Percentiles rank a stretch among this genome's conserved stretches.
Evolutionary conservation across 305 asterid species (phyloP).

Genomic region (Fraxinus ornus): DNA sequence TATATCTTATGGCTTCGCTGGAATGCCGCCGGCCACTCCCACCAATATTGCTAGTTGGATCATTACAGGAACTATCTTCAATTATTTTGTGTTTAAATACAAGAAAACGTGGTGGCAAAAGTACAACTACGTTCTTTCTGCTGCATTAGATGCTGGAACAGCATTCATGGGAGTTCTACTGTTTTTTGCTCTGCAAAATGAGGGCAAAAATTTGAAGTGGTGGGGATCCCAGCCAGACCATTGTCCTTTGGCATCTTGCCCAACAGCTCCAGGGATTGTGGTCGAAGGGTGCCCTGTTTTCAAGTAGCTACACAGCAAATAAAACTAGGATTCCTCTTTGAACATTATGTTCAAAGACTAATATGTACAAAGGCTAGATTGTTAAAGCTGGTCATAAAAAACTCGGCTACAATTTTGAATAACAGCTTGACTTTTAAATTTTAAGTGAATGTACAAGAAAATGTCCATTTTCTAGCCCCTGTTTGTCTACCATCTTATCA

Average conservation of each 20-base stretch:
- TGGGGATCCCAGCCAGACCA: slow-evolving; percentile 91
- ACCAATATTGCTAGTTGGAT: slow-evolving; percentile 97
- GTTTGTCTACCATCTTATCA: no score
- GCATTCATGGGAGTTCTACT: slow-evolving; percentile 93
- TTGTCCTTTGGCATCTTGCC: slow-evolving; percentile 93
- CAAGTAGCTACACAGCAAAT: slow-evolving; percentile 25
- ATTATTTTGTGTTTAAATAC: slow-evolving; percentile 83
- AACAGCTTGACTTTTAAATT: neutral
- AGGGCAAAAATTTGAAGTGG: slow-evolving; percentile 77
- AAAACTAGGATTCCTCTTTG: neutral
- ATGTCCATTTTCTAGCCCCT: neutral
- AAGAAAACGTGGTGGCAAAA: slow-evolving; percentile 88
- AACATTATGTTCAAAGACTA: neutral
- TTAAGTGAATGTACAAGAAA: neutral
- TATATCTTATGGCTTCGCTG: slow-evolving; percentile 90
- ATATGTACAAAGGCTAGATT: neutral
- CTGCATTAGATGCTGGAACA: slow-evolving; percentile 95
- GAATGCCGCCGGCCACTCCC: slow-evolving; percentile 99
- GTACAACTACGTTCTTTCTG: slow-evolving; percentile 87
- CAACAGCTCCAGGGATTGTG: slow-evolving; percentile 80
- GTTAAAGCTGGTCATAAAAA: slow-evolving; percentile 13
- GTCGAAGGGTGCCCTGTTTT: slow-evolving; percentile 85
- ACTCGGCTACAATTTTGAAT: slow-evolving; percentile 29
- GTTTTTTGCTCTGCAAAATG: slow-evolving; percentile 77
- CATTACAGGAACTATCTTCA: slow-evolving; percentile 72